Conservation (phyloP, 768 basidiomycete species). For the Cystofilobasidium macerans region DNA sequence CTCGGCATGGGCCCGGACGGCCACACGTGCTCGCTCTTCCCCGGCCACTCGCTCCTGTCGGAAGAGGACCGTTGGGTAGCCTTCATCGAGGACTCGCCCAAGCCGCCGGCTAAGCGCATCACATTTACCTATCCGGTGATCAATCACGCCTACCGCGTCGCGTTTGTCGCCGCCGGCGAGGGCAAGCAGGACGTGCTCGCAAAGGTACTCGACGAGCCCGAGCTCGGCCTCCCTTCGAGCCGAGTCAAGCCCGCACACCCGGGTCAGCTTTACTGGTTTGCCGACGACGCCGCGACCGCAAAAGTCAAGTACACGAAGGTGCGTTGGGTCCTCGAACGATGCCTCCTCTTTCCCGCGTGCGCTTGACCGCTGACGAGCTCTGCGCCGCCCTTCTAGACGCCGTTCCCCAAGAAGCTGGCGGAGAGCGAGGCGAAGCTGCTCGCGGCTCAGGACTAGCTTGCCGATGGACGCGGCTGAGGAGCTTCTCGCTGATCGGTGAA, state of each 20-base stretch:
- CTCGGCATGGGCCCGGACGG: constrained; percentile 95
- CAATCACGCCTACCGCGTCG: constrained; percentile 53
- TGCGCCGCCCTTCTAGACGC: background rate
- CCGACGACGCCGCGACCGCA: constrained; percentile 66
- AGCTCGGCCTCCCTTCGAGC: constrained; percentile 67
- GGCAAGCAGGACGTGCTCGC: constrained; percentile 67
- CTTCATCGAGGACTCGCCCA: constrained; percentile 81
- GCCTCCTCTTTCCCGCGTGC: no score
- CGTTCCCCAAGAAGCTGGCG: constrained; percentile 1
- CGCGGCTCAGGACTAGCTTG: background rate
- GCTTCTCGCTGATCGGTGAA: no score
- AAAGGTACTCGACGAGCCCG: constrained; percentile 66
- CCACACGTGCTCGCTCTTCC: constrained; percentile 97
- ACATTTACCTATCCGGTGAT: constrained; percentile 59
- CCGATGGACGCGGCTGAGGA: no score
- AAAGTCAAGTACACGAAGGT: constrained; percentile 33
- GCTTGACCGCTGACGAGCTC: no score
- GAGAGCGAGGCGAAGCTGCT: background rate
- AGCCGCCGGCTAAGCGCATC: constrained; percentile 78
- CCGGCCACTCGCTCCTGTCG: constrained; percentile 69
- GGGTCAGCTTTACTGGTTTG: constrained; percentile 89
- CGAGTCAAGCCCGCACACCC: constrained; percentile 65
- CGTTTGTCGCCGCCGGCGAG: constrained; percentile 75
- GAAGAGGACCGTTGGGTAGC: constrained; percentile 93
- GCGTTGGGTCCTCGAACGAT: no score